phyloP scores from a whole-genome alignment of 1,284 basidiomycete genomes.

The Ganoderma boninense region DNA sequence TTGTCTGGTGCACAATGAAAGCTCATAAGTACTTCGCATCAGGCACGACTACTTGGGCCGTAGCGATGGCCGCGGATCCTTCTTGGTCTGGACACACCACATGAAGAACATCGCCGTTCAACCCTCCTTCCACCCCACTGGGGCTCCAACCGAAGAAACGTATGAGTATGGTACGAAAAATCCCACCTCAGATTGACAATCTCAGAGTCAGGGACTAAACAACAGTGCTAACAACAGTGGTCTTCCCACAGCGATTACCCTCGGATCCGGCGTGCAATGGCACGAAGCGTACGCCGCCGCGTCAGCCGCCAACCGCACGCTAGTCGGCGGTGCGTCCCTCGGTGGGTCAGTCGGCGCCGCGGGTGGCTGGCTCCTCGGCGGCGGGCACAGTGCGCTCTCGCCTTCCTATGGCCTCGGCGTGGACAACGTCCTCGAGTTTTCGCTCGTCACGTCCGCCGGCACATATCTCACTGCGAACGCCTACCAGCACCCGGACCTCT shows the following conservation, averaged over 20 bases:
- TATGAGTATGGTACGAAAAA: slow-evolving; percentile 29
- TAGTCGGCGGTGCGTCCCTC: slow-evolving; percentile 41
- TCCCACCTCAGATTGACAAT: not conserved
- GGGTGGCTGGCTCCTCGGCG: slow-evolving; percentile 54
- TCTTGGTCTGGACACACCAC: slow-evolving; percentile 38
- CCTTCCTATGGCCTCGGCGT: slow-evolving; percentile 55
- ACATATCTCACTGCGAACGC: slow-evolving; percentile 45
- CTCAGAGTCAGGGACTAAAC: no score
- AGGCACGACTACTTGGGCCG: slow-evolving; percentile 39
- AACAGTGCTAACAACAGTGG: no score
- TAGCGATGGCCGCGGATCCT: slow-evolving; percentile 33
- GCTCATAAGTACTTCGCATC: not conserved
- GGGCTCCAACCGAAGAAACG: slow-evolving; percentile 18
- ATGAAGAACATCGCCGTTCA: slow-evolving; percentile 37
- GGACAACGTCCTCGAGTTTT: slow-evolving; percentile 53
- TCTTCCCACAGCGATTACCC: slow-evolving; percentile 44
- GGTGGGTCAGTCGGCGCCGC: slow-evolving; percentile 43
- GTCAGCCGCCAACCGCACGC: slow-evolving; percentile 28
- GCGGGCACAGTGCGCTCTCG: slow-evolving; percentile 49
- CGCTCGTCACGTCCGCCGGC: slow-evolving; percentile 49
- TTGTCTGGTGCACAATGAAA: not conserved
- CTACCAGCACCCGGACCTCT: slow-evolving; percentile 50
- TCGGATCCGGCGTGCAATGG: slow-evolving; percentile 57
- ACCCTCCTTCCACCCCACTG: slow-evolving; percentile 38
- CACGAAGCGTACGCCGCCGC: slow-evolving; percentile 50